Evolutionary conservation across 1,284 basidiomycete species (phyloP).

Genomic region (Ganoderma sp.): DNA sequence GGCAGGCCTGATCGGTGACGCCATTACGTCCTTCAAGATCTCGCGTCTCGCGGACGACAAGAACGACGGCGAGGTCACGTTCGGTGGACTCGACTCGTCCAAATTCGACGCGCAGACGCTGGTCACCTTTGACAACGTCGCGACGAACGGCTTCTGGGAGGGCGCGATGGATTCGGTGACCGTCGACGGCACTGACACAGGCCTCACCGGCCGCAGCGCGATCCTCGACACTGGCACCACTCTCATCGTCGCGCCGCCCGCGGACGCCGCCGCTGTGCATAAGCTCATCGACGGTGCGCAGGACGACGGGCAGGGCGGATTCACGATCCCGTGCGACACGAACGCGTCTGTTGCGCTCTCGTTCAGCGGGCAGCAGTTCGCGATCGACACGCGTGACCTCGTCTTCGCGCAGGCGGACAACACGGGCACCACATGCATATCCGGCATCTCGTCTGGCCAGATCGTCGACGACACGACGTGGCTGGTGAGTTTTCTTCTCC

Average conservation of each 20-base stretch:
- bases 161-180: constrained; percentile 62
- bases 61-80: constrained; percentile 84
- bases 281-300: constrained; percentile 66
- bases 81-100: constrained; percentile 77
- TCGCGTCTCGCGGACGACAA: constrained; percentile 73
- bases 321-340: constrained; percentile 81
- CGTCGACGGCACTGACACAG: constrained; percentile 60
- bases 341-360: constrained; percentile 67
- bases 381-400: constrained; percentile 73
- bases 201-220: constrained; percentile 65
- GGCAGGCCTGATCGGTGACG: constrained; percentile 63
- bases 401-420: constrained; percentile 73
- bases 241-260: constrained; percentile 62
- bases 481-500: constrained; percentile 56
- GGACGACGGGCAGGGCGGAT: constrained; percentile 67
- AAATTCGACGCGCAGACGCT: constrained; percentile 68
- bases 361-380: constrained; percentile 68
- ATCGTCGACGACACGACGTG: constrained; percentile 71
- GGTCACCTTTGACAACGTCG: constrained; percentile 65
- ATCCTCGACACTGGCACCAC: constrained; percentile 85
- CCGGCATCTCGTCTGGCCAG: constrained; percentile 72
- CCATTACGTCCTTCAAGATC: constrained; percentile 85
- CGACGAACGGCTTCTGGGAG: constrained; percentile 79
- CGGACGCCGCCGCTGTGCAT: constrained; percentile 66
- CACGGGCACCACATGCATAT: constrained; percentile 72